Percentiles rank a stretch among this genome's conserved stretches.
Conservation (phyloP, 139 green algal species). For the Tetradesmus lagerheimii region DNA sequence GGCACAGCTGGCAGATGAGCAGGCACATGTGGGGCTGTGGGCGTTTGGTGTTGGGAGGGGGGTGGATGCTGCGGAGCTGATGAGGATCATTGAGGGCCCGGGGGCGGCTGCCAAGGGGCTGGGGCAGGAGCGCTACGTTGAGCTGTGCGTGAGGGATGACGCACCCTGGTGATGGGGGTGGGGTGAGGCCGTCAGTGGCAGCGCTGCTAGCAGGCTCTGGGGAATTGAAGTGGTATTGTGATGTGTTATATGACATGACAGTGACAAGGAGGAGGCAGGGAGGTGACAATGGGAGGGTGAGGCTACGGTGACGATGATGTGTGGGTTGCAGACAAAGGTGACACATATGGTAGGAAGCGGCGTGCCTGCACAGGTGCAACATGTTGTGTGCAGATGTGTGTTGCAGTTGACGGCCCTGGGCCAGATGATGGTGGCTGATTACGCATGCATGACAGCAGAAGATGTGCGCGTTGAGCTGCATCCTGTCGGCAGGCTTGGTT, state of each 20-base stretch:
- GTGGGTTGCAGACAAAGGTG: too few species aligned
- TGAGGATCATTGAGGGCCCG: constrained; percentile 37
- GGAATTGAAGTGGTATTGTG: too few species aligned
- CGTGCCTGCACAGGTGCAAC: too few species aligned
- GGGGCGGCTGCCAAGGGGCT: neutral
- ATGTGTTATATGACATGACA: neutral
- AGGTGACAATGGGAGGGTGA: neutral
- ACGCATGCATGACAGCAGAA: too few species aligned
- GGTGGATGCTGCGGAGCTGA: constrained; percentile 65
- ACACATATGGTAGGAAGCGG: too few species aligned
- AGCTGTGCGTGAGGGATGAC: constrained; percentile 73
- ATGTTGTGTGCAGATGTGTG: too few species aligned
- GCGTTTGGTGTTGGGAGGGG: constrained; percentile 84
- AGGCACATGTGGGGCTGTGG: constrained; percentile 64
- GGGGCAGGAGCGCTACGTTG: constrained; percentile 62
- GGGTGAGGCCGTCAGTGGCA: neutral
- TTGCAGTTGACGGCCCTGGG: too few species aligned
- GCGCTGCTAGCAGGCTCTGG: too few species aligned
- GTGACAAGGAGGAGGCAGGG: neutral
- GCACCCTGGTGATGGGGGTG: constrained; percentile 64
- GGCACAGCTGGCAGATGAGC: constrained; percentile 70
- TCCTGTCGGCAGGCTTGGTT: too few species aligned
- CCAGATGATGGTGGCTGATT: too few species aligned
- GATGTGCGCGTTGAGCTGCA: too few species aligned
- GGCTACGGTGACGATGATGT: too few species aligned